Base-by-base conservation (phyloP, 1,139 yeast genomes). In the Debaryomycetaceae sp. region DNA sequence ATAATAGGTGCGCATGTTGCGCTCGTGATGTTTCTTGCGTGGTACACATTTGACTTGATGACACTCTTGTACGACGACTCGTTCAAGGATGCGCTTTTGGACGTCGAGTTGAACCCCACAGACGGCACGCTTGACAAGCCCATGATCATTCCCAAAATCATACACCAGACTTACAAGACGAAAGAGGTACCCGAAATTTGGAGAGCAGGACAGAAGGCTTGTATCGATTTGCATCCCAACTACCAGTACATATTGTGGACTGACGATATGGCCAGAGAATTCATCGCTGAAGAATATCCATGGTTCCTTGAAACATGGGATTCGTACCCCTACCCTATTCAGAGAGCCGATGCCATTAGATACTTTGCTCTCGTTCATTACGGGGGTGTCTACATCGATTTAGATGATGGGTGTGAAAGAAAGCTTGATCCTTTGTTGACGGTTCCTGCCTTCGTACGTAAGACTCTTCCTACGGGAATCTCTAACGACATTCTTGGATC, bases 401-500 rank as follows among this genome's bases (percentile, higher is more conserved):
- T 90, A 55, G 97, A 90, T 59, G 96, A 87, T 61, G 96, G 93
- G 5, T 89, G 97, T 64, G 78, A 79, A 51, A 72, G 90, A 48
- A 75, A 76, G 48, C 70, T 90, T 52, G 97, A 90, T 61, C 95
- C 96, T 0, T 68, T 91, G 48, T 75, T 90, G 49, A 76, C 87
- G 1, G 87, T 80, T 6, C 90, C 96, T 0, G 95, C 96, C 1
- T 88, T 88, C 70, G 88, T 87, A 24, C 76, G 97, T 50, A 87
- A 87, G 61, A 90, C 98, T 0, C 69, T 80, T 6, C 98, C 98
- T 31, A 85, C 96, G 0, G 98, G 97, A 44, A 83, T 90, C 42
- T 87, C 96, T 13, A 90, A 90, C 64, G 97, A 90, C 63, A 90
- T 90, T 22, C 87, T 90, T 96, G 97, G 96, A 9, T 70, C 95